Percentiles rank a stretch among this genome's conserved stretches.
Evolutionary conservation across 2,329 filamentous ascomycete genomes (phyloP).

Genomic region (Aaosphaeria pasadenensis): DNA sequence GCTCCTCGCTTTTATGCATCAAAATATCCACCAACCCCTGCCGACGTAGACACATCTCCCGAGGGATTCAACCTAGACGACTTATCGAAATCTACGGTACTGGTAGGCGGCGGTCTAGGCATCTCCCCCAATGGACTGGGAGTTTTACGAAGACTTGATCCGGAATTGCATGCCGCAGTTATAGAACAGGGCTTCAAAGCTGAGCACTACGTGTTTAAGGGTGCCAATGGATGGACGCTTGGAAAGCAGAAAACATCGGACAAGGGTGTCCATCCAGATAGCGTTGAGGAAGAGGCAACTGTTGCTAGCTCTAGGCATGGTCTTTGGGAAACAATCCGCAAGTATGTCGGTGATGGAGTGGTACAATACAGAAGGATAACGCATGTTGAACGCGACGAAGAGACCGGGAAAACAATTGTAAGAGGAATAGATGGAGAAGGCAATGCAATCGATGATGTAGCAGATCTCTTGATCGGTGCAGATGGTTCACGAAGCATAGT

Average conservation of each 20-base stretch:
- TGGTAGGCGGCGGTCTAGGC: conserved; percentile 24
- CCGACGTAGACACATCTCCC: neutral
- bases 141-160: conserved; percentile 14
- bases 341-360: conserved; percentile 7
- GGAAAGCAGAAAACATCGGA: conserved; percentile 12
- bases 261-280: conserved; percentile 1
- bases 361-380: conserved; percentile 13
- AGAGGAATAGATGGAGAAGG: conserved; percentile 10
- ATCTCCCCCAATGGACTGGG: conserved; percentile 27
- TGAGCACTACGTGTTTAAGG: conserved; percentile 18
- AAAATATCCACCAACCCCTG: neutral
- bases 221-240: conserved; percentile 15
- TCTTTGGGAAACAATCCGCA: conserved; percentile 18
- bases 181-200: conserved; percentile 15
- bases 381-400: conserved; percentile 3
- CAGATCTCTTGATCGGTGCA: conserved; percentile 27
- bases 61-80: conserved; percentile 3
- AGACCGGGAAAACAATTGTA: conserved; percentile 6
- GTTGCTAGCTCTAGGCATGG: conserved; percentile 18
- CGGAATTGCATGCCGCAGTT: conserved; percentile 13
- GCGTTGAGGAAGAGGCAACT: conserved; percentile 11
- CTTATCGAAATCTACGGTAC: conserved; percentile 11
- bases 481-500: conserved; percentile 27
- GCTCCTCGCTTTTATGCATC: conserved; percentile 1
- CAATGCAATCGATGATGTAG: conserved; percentile 11